Evolutionary conservation across 371 early-diverging fungal genomes (phyloP), one percentile per base, ranked within the genome.

Genomic region (Choanephora cucurbitarum): DNA sequence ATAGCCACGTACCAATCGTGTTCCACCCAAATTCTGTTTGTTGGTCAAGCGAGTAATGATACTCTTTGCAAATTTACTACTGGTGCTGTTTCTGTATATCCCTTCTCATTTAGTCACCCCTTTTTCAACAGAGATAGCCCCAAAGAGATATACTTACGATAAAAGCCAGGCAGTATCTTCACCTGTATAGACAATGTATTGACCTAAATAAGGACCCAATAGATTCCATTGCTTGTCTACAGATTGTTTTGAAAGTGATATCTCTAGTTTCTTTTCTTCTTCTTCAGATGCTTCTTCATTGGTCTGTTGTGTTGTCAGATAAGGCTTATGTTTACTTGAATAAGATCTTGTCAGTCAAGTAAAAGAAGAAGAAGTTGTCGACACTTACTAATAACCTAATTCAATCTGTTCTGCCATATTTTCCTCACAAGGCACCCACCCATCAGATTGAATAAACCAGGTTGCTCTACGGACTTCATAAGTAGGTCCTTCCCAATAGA

Each of bases 401-500:
- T 94, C 94, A 39, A 92, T 72, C 67, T 94, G 93, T 24, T 81
- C 67, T 0, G 91, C 66, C 32, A 94, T 70, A 44, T 88, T 89
- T 57, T 87, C 91, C 55, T 92, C 91, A 60, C 92, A 92, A 5
- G 94, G 92, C 10, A 85, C 57, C 68, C 80, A 91, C 5, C 85
- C 82, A 17, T 87, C 86, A 1, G 75, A 52, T 61, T 82, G 83
- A 64, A 81, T 72, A 70, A 92, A 94, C 94, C 94, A 94, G 0
- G 86, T 84, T 5, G 90, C 91, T 39, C 94, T 78, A 47, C 91
- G 79, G 19, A 92, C 85, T 45, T 92, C 92, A 63, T 84, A 91
- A 8, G 78, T 80, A 2, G 91, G 84, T 0, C 94, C 94, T 39
- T 82, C 75, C 94, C 94, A 92, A 56, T 90, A 93, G 15, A 93